Conservation (phyloP, 352 stramenopile species). For the Phytophthora capsici region DNA sequence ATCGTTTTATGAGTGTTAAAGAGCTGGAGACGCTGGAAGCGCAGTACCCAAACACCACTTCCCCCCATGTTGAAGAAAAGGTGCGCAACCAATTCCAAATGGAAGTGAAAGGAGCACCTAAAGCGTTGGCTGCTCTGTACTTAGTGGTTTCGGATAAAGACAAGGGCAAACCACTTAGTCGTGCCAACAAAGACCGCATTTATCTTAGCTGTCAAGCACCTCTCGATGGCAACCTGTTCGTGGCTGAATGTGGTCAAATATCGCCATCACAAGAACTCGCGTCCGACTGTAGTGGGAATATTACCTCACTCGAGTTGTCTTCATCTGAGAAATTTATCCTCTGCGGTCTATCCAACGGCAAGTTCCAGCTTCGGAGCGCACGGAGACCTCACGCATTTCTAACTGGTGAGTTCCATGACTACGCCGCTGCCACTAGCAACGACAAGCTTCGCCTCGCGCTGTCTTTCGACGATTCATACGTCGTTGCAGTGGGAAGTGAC, state of each 20-base stretch:
- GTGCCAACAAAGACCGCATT: slow-evolving; percentile 32
- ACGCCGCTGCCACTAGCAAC: slow-evolving; percentile 15
- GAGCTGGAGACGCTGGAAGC: slow-evolving; percentile 56
- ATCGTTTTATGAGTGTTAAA: slow-evolving; percentile 51
- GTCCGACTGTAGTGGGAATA: slow-evolving; percentile 40
- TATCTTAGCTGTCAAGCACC: slow-evolving; percentile 56
- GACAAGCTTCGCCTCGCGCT: slow-evolving; percentile 45
- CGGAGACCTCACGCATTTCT: slow-evolving; percentile 68
- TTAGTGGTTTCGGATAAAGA: slow-evolving; percentile 34
- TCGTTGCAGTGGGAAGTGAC: slow-evolving; percentile 73
- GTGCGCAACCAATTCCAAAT: slow-evolving; percentile 58
- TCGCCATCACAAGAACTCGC: slow-evolving; percentile 51
- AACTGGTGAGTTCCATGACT: slow-evolving; percentile 83
- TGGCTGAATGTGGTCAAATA: slow-evolving; percentile 39
- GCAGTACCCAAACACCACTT: slow-evolving; percentile 45
- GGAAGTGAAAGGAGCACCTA: slow-evolving; percentile 31
- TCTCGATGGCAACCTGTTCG: slow-evolving; percentile 42
- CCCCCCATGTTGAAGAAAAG: slow-evolving; percentile 53
- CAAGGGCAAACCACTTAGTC: slow-evolving; percentile 17
- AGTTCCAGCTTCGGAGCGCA: slow-evolving; percentile 74
- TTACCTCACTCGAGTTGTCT: slow-evolving; percentile 54
- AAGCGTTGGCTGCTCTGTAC: slow-evolving; percentile 55
- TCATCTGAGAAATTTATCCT: slow-evolving; percentile 73
- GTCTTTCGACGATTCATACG: slow-evolving; percentile 88
- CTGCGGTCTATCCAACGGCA: slow-evolving; percentile 79